Evolutionary conservation across 805 yeast genomes (phyloP).

Genomic region (Lachancea meyersii): DNA sequence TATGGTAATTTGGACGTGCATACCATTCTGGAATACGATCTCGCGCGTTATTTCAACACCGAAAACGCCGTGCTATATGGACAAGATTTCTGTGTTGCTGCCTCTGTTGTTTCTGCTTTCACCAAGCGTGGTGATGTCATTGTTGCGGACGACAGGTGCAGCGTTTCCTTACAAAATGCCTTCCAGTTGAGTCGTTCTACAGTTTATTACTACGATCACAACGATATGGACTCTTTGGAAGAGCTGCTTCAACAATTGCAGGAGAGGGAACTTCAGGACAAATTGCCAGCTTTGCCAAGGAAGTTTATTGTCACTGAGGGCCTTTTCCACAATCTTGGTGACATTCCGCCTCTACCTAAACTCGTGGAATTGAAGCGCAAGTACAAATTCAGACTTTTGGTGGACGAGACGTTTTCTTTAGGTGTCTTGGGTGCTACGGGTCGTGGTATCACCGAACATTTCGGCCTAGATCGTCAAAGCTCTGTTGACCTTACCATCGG

Average conservation of each 20-base stretch:
- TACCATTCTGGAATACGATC: conserved; percentile 64
- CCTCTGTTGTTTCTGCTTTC: conserved; percentile 88
- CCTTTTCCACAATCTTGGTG: conserved; percentile 74
- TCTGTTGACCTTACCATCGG: conserved; percentile 85
- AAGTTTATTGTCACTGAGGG: conserved; percentile 92
- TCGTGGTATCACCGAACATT: conserved; percentile 77
- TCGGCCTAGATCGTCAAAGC: conserved; percentile 50
- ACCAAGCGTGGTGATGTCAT: conserved; percentile 91
- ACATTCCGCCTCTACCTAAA: conserved; percentile 61
- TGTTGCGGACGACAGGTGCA: conserved; percentile 76
- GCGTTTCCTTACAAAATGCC: conserved; percentile 80
- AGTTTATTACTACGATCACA: conserved; percentile 68
- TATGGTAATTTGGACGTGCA: conserved; percentile 95
- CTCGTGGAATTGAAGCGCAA: conserved; percentile 69
- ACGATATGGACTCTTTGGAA: conserved; percentile 79
- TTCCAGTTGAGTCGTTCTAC: conserved; percentile 80
- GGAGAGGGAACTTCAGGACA: conserved; percentile 54
- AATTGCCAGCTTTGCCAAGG: conserved; percentile 63
- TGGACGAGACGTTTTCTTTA: conserved; percentile 82
- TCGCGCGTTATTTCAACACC: conserved; percentile 69
- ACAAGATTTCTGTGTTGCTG: conserved; percentile 82
- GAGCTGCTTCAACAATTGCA: conserved; percentile 54
- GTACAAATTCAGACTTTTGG: conserved; percentile 76
- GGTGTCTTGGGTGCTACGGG: conserved; percentile 86
- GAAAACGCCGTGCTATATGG: conserved; percentile 83